Evolutionary conservation across 352 stramenopile genomes (phyloP).

Genomic region (Thraustochytrium striatum): DNA sequence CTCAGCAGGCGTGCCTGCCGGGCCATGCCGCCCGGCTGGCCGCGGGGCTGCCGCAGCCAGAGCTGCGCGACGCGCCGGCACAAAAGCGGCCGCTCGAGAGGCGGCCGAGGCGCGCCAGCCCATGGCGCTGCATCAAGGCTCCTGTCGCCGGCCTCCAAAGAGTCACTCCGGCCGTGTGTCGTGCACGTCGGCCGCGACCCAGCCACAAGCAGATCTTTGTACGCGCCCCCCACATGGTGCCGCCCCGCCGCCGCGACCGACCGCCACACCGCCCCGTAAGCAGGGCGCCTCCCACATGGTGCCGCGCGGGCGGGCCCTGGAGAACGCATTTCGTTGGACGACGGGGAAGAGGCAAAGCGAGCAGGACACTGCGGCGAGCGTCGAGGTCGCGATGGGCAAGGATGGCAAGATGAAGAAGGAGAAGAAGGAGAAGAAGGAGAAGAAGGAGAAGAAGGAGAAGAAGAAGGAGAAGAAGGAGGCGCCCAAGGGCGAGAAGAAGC

Average conservation of each 20-base stretch:
- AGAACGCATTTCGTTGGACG: not conserved
- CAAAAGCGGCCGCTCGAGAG: not conserved
- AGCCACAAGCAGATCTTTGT: too few species aligned
- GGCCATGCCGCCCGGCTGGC: not conserved
- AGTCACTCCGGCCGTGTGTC: too few species aligned
- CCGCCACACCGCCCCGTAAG: not conserved
- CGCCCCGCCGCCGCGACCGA: too few species aligned
- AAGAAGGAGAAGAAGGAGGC: not conserved
- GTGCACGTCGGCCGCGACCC: too few species aligned
- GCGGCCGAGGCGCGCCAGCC: not conserved
- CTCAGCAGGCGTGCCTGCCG: not conserved
- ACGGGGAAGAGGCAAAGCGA: conserved; percentile 3
- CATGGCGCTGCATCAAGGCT: not conserved
- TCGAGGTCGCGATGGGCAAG: not conserved
- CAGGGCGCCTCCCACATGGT: not conserved
- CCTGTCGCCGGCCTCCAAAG: not conserved
- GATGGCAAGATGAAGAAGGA: conserved; percentile 19
- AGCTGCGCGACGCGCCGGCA: too few species aligned
- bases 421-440: conserved; percentile 38
- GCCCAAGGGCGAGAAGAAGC: not conserved
- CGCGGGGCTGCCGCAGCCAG: too few species aligned
- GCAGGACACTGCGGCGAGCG: not conserved
- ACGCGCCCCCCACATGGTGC: not conserved
- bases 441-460: not conserved
- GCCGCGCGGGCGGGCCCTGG: not conserved